Conservation (phyloP, 345 rosid species). For the Boechera retrofracta region DNA sequence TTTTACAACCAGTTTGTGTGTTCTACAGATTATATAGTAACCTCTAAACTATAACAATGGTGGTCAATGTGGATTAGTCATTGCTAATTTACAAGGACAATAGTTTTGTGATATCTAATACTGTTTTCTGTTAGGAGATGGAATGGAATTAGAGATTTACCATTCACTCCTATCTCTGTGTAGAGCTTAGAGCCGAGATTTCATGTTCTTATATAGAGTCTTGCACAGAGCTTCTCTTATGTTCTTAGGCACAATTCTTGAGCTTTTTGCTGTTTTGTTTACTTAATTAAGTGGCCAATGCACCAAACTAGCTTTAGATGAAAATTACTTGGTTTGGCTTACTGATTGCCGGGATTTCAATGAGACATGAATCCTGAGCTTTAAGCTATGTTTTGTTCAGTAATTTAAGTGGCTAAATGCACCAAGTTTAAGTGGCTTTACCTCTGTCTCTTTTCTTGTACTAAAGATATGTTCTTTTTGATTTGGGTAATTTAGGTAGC, state of each 20-base stretch:
- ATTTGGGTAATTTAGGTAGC: constrained; percentile 59
- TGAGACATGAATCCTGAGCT: constrained; percentile 8
- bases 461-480: constrained; percentile 25
- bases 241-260: background rate
- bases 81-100: background rate
- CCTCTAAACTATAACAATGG: background rate
- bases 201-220: background rate
- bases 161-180: background rate
- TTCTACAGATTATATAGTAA: background rate
- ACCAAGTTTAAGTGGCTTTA: background rate
- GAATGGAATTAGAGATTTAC: background rate
- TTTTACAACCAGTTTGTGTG: constrained; percentile 9
- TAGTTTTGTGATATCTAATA: background rate
- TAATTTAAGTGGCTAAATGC: no score
- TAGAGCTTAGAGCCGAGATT: no score
- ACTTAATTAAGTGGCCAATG: background rate
- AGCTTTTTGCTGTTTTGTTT: background rate
- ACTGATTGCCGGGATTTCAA: background rate
- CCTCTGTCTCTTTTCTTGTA: background rate
- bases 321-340: background rate
- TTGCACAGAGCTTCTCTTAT: background rate
- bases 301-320: background rate
- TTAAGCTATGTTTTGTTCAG: no score
- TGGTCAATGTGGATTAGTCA: no score
- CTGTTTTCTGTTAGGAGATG: constrained; percentile 3